phyloP scores from a whole-genome alignment of 78 protist genomes.

The Salpingoeca rosetta region DNA sequence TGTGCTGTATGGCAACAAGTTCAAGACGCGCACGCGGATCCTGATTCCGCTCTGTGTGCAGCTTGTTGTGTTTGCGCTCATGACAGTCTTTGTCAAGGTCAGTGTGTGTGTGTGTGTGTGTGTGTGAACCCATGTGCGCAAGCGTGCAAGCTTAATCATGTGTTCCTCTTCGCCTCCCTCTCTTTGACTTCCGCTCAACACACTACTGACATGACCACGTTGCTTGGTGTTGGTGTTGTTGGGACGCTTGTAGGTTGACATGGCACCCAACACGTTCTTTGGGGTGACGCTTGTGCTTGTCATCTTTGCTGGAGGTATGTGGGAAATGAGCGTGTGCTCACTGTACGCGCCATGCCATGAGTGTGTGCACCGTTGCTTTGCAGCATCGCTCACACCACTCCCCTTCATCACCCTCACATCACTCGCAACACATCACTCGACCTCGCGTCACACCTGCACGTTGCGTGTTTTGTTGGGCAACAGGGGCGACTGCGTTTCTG shows the following conservation, averaged over 20 bases:
- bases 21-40: background rate
- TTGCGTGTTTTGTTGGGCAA: background rate
- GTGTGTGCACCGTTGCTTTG: background rate
- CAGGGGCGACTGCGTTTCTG: constrained; percentile 13
- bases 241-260: too few species aligned
- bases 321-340: background rate
- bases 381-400: background rate
- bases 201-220: background rate
- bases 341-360: constrained; percentile 4
- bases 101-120: too few species aligned
- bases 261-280: background rate
- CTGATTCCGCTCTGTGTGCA: constrained; percentile 14
- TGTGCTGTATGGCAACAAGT: background rate
- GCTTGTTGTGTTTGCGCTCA: background rate
- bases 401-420: background rate
- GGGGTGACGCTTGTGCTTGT: background rate
- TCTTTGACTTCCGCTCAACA: background rate
- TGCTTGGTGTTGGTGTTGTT: background rate
- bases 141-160: too few species aligned
- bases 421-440: background rate
- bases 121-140: too few species aligned
- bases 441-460: background rate
- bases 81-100: background rate
- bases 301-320: background rate
- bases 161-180: background rate